Conservation (phyloP, 1,284 basidiomycete species). For the Flammula alnicola region DNA sequence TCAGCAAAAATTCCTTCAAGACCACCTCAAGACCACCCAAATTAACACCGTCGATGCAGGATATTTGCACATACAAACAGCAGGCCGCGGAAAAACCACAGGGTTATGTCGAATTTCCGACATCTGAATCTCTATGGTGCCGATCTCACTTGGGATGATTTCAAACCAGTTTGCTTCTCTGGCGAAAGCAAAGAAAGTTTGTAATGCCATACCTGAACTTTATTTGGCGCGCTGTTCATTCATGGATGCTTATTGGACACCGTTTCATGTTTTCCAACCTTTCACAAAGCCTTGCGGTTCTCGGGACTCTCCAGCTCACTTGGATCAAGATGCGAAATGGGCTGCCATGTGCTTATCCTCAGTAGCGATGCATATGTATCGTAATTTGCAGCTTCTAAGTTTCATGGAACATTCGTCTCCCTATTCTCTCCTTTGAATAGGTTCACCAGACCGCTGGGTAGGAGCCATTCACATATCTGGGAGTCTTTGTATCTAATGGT, state of each 20-base stretch:
- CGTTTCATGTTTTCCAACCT: background rate
- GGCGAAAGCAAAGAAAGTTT: background rate
- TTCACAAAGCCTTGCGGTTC: background rate
- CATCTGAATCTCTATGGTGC: background rate
- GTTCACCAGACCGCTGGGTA: background rate
- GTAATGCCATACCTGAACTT: background rate
- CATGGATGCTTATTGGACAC: background rate
- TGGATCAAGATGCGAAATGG: too few species aligned
- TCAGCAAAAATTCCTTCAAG: too few species aligned
- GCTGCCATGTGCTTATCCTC: background rate
- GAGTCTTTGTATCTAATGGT: background rate
- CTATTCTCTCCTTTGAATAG: background rate
- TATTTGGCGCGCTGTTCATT: background rate
- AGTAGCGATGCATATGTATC: background rate
- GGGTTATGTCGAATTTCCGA: conserved; percentile 1
- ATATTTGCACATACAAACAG: background rate
- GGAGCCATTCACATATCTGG: background rate
- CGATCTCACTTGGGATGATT: background rate
- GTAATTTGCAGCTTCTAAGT: background rate
- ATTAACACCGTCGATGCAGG: background rate
- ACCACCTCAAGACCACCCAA: background rate
- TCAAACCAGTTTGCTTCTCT: background rate
- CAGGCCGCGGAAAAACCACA: background rate
- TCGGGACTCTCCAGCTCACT: background rate
- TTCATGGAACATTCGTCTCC: background rate